A percentile compares a stretch with the other conserved stretches of the same genome.
phyloP scores from a whole-genome alignment of 2,329 filamentous ascomycete species.

The Penicillium rolfsii region DNA sequence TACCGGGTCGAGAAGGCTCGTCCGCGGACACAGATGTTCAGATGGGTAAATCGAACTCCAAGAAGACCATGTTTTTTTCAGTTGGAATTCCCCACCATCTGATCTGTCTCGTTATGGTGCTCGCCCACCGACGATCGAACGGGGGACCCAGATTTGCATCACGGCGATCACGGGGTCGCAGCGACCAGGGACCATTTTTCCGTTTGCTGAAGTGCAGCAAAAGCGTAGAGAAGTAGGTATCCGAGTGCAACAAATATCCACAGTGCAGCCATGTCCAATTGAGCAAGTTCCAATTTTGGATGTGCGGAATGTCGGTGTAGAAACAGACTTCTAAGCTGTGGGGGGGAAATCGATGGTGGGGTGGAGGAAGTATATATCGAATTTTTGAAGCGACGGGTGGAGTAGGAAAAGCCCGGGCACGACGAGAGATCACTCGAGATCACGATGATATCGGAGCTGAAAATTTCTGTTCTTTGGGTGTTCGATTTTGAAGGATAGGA shows the following conservation, averaged over 20 bases:
- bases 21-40: not conserved
- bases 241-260: slow-evolving; percentile 42
- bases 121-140: not conserved
- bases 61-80: not conserved
- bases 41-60: not conserved
- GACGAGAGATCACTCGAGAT: not conserved
- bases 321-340: not conserved
- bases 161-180: slow-evolving; percentile 26
- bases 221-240: slow-evolving; percentile 42
- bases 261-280: slow-evolving; percentile 31
- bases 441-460: not conserved
- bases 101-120: not conserved
- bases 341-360: not conserved
- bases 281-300: not conserved
- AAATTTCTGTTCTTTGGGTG: not conserved
- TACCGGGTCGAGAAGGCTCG: not conserved
- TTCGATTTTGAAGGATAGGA: slow-evolving; percentile 10
- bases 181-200: slow-evolving; percentile 17
- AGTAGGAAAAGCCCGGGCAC: not conserved
- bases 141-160: slow-evolving; percentile 10
- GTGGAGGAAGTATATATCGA: not conserved
- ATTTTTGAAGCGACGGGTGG: not conserved
- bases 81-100: not conserved
- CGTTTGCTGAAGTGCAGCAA: slow-evolving; percentile 30
- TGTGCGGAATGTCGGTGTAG: not conserved